phyloP scores from a whole-genome alignment of 1,284 basidiomycete genomes.

The Ceratorhiza oryzae-sativae region DNA sequence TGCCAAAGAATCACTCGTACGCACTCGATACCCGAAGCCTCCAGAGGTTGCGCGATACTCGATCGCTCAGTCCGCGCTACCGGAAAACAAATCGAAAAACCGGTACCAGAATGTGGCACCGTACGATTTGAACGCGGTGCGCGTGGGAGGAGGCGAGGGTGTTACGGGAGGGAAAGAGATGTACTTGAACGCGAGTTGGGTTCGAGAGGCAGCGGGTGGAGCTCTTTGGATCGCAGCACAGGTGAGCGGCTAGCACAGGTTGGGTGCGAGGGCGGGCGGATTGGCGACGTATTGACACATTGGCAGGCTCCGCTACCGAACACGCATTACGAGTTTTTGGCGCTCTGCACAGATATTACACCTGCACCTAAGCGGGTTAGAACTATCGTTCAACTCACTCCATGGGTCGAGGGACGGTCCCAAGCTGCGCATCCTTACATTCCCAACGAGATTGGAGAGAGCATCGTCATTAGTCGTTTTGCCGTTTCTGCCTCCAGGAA shows the following conservation, averaged over 20 bases:
- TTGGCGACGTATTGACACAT: not conserved
- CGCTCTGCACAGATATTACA: conserved; percentile 56
- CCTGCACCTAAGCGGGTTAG: conserved; percentile 55
- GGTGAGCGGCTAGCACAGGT: conserved; percentile 42
- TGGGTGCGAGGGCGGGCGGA: not conserved
- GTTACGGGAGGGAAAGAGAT: conserved; percentile 46
- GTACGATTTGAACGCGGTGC: conserved; percentile 78
- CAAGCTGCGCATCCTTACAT: conserved; percentile 81
- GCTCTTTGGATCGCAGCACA: conserved; percentile 86
- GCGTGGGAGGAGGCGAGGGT: conserved; percentile 49
- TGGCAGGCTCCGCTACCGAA: conserved; percentile 66
- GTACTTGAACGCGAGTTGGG: conserved; percentile 87
- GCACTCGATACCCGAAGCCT: conserved; percentile 20
- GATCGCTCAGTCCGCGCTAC: conserved; percentile 39
- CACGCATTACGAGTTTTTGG: conserved; percentile 77
- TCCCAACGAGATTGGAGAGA: conserved; percentile 64
- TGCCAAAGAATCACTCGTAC: conserved; percentile 14
- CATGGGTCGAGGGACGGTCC: conserved; percentile 66
- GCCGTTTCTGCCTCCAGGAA: conserved; percentile 48
- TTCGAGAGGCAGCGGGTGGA: conserved; percentile 70
- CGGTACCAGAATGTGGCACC: conserved; percentile 81
- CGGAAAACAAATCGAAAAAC: conserved; percentile 60
- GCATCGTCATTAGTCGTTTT: conserved; percentile 60
- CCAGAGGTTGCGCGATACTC: conserved; percentile 41
- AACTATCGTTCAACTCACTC: conserved; percentile 82